Evolutionary conservation across 78 protist species (phyloP).

Genomic region (Dictyostelium intermedium): DNA sequence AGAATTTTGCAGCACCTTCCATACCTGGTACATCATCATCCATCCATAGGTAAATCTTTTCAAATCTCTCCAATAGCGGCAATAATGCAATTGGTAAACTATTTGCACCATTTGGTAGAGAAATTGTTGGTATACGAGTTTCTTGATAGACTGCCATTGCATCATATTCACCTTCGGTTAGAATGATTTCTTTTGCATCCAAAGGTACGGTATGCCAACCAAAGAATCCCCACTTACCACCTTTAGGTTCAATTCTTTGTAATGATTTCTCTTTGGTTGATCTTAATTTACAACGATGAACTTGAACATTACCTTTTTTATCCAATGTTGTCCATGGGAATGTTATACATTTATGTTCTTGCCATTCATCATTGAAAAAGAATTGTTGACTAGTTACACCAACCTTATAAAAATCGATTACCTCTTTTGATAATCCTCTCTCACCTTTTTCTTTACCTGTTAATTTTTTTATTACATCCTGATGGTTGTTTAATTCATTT

Average conservation of each 20-base stretch:
- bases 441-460: conserved; percentile 60
- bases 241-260: conserved; percentile 80
- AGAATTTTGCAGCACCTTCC: conserved; percentile 84
- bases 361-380: conserved; percentile 43
- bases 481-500: conserved; percentile 15
- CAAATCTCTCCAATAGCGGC: conserved; percentile 80
- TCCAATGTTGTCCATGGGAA: conserved; percentile 81
- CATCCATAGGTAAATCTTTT: conserved; percentile 86
- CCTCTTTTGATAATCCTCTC: conserved; percentile 55
- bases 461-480: conserved; percentile 19
- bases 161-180: conserved; percentile 91
- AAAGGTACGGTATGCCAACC: conserved; percentile 84
- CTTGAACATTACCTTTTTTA: conserved; percentile 27
- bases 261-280: conserved; percentile 45
- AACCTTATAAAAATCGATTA: conserved; percentile 24
- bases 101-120: conserved; percentile 86
- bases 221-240: conserved; percentile 85
- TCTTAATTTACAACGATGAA: conserved; percentile 72
- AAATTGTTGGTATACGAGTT: conserved; percentile 85
- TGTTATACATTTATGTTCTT: conserved; percentile 81
- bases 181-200: conserved; percentile 68
- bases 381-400: conserved; percentile 72
- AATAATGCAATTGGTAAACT: conserved; percentile 75
- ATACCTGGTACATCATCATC: conserved; percentile 87
- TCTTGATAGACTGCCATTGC: conserved; percentile 90